phyloP scores from a whole-genome alignment of 345 rosid genomes.

The Citropsis articulata region DNA sequence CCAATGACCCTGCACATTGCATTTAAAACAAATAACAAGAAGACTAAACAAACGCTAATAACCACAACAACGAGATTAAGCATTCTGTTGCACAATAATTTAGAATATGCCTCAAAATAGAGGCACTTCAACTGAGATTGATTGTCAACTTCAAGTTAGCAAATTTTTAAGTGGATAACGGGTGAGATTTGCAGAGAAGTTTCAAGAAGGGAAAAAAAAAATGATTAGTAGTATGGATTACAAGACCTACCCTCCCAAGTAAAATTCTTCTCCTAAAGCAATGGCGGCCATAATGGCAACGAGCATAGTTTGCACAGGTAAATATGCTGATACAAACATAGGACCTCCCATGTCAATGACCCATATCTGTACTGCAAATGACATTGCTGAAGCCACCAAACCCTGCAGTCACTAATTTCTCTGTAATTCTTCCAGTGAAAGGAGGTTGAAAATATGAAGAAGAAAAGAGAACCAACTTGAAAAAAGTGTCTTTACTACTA shows the following conservation, averaged over 20 bases:
- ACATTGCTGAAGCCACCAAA: slow-evolving; percentile 57
- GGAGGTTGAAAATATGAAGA: not conserved
- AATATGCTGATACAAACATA: slow-evolving; percentile 57
- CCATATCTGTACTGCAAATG: slow-evolving; percentile 60
- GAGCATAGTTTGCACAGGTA: slow-evolving; percentile 59
- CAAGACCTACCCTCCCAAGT: slow-evolving; percentile 54
- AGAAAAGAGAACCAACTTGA: not conserved
- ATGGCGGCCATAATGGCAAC: slow-evolving; percentile 55
- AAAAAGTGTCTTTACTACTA: not conserved
- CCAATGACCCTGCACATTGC: slow-evolving; percentile 47
- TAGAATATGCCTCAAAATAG: not conserved
- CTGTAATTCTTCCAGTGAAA: not conserved
- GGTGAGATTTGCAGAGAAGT: not conserved
- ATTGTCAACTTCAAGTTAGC: not conserved
- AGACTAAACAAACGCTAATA: not conserved
- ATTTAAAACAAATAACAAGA: not conserved
- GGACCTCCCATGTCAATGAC: slow-evolving; percentile 67
- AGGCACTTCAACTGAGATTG: not conserved
- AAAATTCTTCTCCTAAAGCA: slow-evolving; percentile 60
- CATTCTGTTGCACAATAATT: not conserved
- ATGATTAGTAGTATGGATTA: not conserved
- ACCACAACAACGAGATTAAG: not conserved
- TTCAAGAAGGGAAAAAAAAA: not conserved
- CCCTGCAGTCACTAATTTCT: slow-evolving; percentile 32
- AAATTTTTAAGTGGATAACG: too few species aligned